phyloP scores from a whole-genome alignment of 495 filamentous ascomycete species.

The Articulospora tetracladia region DNA sequence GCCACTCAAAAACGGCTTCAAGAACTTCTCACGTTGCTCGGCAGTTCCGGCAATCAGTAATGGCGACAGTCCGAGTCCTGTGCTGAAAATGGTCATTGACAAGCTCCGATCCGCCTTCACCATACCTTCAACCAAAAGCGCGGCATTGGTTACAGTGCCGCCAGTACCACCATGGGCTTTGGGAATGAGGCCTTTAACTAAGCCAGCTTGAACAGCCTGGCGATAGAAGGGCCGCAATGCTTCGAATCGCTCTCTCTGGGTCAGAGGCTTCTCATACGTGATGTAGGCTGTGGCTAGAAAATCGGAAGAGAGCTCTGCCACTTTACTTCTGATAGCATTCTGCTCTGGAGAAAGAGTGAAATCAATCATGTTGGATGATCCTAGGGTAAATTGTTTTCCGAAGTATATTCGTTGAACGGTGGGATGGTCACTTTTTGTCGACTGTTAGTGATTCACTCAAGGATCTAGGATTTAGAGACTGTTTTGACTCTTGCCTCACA shows the following conservation, averaged over 20 bases:
- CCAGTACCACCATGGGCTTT: constrained; percentile 38
- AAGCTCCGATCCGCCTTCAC: constrained; percentile 44
- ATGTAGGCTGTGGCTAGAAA: constrained; percentile 33
- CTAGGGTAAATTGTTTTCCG: not conserved
- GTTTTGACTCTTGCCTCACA: no score
- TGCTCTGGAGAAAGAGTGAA: constrained; percentile 37
- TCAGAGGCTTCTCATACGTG: constrained; percentile 29
- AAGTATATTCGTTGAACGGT: no score
- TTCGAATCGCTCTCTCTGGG: constrained; percentile 38
- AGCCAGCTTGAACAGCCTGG: constrained; percentile 34
- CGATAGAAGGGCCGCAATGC: constrained; percentile 42
- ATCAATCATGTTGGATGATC: constrained; percentile 26
- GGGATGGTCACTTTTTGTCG: no score
- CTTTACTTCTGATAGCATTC: constrained; percentile 30
- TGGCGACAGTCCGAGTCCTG: constrained; percentile 45
- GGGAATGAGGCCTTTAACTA: constrained; percentile 47
- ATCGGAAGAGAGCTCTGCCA: constrained; percentile 30
- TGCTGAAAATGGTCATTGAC: constrained; percentile 47
- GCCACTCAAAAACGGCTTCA: constrained; percentile 43
- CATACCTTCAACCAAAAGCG: constrained; percentile 49
- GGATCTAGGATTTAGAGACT: not conserved
- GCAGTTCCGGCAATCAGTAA: constrained; percentile 38
- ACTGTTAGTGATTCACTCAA: no score
- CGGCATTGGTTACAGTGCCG: constrained; percentile 39
- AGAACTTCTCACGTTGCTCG: constrained; percentile 37